Conservation (phyloP, 2,329 filamentous ascomycete genomes). For the Colletotrichum falcatum region DNA sequence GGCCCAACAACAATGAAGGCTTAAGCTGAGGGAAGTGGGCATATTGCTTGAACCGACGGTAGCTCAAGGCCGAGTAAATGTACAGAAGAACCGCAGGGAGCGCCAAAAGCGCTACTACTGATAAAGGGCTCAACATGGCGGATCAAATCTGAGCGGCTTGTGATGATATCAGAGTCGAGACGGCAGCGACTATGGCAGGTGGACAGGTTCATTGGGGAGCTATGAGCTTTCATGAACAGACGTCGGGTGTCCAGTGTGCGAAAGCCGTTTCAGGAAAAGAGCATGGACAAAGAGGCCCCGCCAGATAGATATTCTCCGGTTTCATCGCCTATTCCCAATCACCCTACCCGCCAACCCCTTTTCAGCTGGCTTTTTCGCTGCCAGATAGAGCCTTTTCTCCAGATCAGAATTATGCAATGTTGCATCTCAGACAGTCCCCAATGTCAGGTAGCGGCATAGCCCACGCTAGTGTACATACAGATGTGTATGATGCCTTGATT, state of each 20-base stretch:
- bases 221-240: not conserved
- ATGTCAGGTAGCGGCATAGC: too few relatives aligned
- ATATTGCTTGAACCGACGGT: constrained; percentile 37
- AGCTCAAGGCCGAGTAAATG: constrained; percentile 22
- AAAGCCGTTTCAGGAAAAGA: constrained; percentile 14
- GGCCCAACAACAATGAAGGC: constrained; percentile 38
- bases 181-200: not conserved
- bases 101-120: constrained; percentile 22
- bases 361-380: too few relatives aligned
- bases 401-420: not conserved
- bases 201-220: not conserved
- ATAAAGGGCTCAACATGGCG: constrained; percentile 20
- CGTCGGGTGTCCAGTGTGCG: not conserved
- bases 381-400: too few relatives aligned
- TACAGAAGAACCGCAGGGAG: constrained; percentile 23
- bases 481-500: constrained; percentile 9
- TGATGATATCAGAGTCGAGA: not conserved
- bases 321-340: not conserved
- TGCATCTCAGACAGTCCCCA: too few relatives aligned
- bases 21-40: constrained; percentile 32
- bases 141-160: too few relatives aligned
- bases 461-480: not conserved
- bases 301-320: not conserved
- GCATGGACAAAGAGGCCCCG: constrained; percentile 3
- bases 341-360: too few relatives aligned